Conservation (phyloP, 2,329 filamentous ascomycete species). For the Exutisphaerella laricina region DNA sequence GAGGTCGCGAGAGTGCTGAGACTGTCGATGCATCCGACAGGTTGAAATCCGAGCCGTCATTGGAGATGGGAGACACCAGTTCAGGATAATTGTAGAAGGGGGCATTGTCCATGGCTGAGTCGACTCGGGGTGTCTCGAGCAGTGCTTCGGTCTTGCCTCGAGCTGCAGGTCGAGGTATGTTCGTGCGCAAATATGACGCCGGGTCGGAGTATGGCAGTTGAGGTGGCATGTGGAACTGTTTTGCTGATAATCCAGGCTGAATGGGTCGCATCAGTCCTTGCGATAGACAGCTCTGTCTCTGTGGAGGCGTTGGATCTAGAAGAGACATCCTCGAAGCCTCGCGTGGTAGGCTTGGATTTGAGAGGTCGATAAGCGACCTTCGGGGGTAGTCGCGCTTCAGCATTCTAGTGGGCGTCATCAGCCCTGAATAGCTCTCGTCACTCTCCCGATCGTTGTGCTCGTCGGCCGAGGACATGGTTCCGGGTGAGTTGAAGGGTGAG, state of each 20-base stretch:
- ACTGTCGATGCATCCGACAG: slow-evolving; percentile 12
- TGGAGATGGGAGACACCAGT: slow-evolving; percentile 10
- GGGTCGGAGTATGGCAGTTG: slow-evolving; percentile 19
- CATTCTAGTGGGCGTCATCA: slow-evolving; percentile 24
- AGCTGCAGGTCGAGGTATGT: slow-evolving; percentile 15
- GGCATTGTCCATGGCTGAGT: slow-evolving; percentile 2
- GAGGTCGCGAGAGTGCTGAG: slow-evolving; percentile 13
- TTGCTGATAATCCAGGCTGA: slow-evolving; percentile 28
- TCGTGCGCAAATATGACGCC: slow-evolving; percentile 4
- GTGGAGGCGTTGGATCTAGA: slow-evolving; percentile 1
- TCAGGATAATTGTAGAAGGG: slow-evolving; percentile 1
- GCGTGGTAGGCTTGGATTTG: not conserved
- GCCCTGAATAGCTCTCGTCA: slow-evolving; percentile 27
- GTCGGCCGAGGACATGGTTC: slow-evolving; percentile 5
- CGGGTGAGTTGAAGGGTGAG: slow-evolving; percentile 14
- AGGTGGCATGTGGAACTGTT: slow-evolving; percentile 22
- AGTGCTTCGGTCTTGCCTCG: slow-evolving; percentile 1
- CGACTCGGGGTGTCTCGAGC: slow-evolving; percentile 1
- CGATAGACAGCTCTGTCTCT: slow-evolving; percentile 10
- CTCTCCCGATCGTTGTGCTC: slow-evolving; percentile 26
- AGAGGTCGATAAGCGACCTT: slow-evolving; percentile 3
- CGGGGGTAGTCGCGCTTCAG: slow-evolving; percentile 7
- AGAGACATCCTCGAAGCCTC: slow-evolving; percentile 2
- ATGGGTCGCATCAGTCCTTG: slow-evolving; percentile 25
- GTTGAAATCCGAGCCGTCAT: slow-evolving; percentile 3